Evolutionary conservation across 345 rosid genomes (phyloP).

Genomic region (Populus simonii): DNA sequence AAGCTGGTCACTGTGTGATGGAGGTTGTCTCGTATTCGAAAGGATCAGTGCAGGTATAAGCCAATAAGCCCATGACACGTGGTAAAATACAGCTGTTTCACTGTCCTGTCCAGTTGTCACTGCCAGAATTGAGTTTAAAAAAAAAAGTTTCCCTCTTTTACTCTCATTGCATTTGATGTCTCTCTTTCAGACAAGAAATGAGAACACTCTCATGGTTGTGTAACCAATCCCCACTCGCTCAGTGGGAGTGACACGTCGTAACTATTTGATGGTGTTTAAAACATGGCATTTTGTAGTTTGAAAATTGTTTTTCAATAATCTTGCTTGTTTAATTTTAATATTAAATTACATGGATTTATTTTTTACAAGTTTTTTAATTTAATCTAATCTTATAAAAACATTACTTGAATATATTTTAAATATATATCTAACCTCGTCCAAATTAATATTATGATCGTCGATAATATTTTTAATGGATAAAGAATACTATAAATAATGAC

Average conservation of each 20-base stretch:
- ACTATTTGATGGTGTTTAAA: background rate
- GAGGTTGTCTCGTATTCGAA: slow-evolving; percentile 17
- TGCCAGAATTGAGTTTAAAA: slow-evolving; percentile 23
- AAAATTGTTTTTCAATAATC: no score
- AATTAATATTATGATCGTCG: no score
- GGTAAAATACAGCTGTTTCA: slow-evolving; percentile 32
- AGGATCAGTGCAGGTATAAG: background rate
- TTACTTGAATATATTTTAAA: no score
- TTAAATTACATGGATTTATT: no score
- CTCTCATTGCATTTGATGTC: slow-evolving; percentile 14
- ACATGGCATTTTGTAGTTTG: background rate
- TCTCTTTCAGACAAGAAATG: background rate
- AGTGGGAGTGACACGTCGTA: background rate
- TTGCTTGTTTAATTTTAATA: no score
- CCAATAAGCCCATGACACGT: slow-evolving; percentile 1
- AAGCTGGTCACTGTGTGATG: slow-evolving; percentile 30
- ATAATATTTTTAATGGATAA: no score
- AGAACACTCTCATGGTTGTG: background rate
- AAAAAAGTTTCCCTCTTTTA: slow-evolving; percentile 13
- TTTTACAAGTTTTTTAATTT: no score
- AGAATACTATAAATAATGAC: no score
- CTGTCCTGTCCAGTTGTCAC: slow-evolving; percentile 43
- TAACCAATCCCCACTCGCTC: background rate
- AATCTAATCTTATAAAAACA: no score
- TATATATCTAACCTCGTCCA: no score